Evolutionary conservation across 2,329 filamentous ascomycete species (phyloP).

Genomic region (Diaporthe vaccinii): DNA sequence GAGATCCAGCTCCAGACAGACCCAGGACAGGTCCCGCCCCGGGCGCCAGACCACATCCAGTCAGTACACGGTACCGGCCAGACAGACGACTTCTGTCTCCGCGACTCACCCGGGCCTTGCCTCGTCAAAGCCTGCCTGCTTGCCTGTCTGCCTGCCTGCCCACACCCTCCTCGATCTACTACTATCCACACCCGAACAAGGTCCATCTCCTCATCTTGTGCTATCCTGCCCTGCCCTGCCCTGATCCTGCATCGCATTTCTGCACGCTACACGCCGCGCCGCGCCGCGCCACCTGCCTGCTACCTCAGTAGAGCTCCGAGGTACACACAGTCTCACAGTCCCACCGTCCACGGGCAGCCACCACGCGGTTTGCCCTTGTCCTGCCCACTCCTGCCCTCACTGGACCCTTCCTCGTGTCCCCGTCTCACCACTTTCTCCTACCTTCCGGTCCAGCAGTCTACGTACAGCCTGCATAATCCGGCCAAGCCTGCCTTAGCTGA

Average conservation of each 20-base stretch:
- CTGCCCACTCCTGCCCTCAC: constrained; percentile 13
- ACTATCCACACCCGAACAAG: constrained; percentile 5
- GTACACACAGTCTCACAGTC: constrained; percentile 28
- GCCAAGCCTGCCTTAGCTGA: constrained; percentile 32
- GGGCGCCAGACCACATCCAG: not conserved
- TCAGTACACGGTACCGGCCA: constrained; percentile 3
- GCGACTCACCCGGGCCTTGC: not conserved
- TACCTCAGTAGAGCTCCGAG: constrained; percentile 10
- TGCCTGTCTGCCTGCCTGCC: not conserved
- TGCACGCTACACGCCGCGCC: constrained; percentile 35
- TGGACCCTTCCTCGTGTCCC: not conserved
- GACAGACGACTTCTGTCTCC: not conserved
- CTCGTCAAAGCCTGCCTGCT: not conserved
- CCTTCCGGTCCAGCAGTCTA: constrained; percentile 7
- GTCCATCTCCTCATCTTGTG: not conserved
- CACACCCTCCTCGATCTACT: not conserved
- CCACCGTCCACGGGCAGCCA: constrained; percentile 9
- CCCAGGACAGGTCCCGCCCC: constrained; percentile 2
- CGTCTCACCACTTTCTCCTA: constrained; percentile 11
- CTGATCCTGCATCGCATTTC: constrained; percentile 33
- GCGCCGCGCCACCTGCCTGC: constrained; percentile 12
- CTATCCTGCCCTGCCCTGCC: constrained; percentile 12
- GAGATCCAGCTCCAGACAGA: constrained; percentile 19
- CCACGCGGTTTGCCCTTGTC: constrained; percentile 19
- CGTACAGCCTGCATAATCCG: constrained; percentile 21